Base-by-base conservation (phyloP, 2,329 filamentous ascomycete genomes). In the Colletotrichum sp. region DNA sequence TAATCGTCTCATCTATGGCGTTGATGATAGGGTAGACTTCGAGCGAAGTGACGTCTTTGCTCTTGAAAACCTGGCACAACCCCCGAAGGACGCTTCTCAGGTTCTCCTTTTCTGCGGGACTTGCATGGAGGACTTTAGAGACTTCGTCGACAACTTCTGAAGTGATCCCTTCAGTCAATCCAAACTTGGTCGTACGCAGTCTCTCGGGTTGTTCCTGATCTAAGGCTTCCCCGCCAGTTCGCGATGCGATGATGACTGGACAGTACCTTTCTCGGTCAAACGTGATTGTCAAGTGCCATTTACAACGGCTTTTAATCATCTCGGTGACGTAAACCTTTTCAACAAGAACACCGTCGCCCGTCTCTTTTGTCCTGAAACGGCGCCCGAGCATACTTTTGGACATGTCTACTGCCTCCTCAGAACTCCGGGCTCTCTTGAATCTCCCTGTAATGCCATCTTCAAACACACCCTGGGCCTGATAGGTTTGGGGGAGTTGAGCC, bases 1-100 rank as follows among this genome's bases (percentile, higher is more conserved):
- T 55, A 24, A 89, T 82, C 0, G 69, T 63, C 0, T 82, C 82
- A 2, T 84, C 79, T 0, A 66, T 12, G 0, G 80, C 83, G 10
- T 79, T 80, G 2, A 78, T 82, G 0, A 89, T 79, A 0, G 86
- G 81, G 39, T 85, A 84, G 8, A 88, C 80, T 71, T 89, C 86
- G 4, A 90, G 80, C 1, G 85, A 80, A 7, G 85, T 88, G 0
- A 88, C 89, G 67, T 91, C 89, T 30, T 85, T 86, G 13, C 85
- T 81, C 1, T 78, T 77, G 76, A 91, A 91, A 3, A 90, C 82
- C 0, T 52, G 72, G 67, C 80, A 82, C 8, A 86, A 28, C 5
- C 64, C 24, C 12, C 4, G 4, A 26, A 76, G 57, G 6, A 76
- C 28, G 16, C 49, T 1, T 76, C 69, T 2, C 26, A 64, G 6